Evolutionary conservation across 805 yeast species (phyloP).

Genomic region (Wickerhamiella nectarea): DNA sequence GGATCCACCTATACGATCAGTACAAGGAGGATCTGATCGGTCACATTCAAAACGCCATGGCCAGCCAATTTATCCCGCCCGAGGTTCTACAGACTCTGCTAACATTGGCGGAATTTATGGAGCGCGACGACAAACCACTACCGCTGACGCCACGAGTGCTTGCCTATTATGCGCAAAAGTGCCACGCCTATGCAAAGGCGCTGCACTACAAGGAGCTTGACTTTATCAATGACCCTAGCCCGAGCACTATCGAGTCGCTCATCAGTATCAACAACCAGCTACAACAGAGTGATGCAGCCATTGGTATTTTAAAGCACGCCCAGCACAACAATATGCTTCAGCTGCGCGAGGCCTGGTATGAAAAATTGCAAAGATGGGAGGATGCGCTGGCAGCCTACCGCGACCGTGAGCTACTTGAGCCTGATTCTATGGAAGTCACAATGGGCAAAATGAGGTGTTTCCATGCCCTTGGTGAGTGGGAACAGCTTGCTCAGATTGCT

Average conservation of each 20-base stretch:
- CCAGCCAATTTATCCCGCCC: constrained; percentile 86
- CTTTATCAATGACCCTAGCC: constrained; percentile 82
- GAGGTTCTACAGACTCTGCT: constrained; percentile 84
- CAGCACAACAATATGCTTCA: constrained; percentile 70
- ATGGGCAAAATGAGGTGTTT: constrained; percentile 97
- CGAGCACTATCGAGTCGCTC: constrained; percentile 81
- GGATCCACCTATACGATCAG: constrained; percentile 82
- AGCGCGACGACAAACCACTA: constrained; percentile 87
- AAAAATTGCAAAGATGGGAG: constrained; percentile 93
- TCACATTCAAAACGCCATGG: constrained; percentile 71
- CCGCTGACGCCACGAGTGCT: constrained; percentile 83
- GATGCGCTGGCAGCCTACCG: constrained; percentile 88
- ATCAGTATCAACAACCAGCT: constrained; percentile 87
- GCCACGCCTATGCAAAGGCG: constrained; percentile 97
- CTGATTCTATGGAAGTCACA: constrained; percentile 61
- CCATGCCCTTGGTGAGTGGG: constrained; percentile 99
- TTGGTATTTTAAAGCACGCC: constrained; percentile 90
- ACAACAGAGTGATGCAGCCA: constrained; percentile 96
- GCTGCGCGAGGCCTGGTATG: constrained; percentile 95
- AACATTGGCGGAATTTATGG: constrained; percentile 91
- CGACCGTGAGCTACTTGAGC: constrained; percentile 49
- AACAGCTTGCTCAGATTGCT: constrained; percentile 71
- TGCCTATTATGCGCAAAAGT: constrained; percentile 84
- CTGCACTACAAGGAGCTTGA: constrained; percentile 91
- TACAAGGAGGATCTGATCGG: constrained; percentile 82